phyloP scores from a whole-genome alignment of 139 green algal genomes.

The Chara braunii region DNA sequence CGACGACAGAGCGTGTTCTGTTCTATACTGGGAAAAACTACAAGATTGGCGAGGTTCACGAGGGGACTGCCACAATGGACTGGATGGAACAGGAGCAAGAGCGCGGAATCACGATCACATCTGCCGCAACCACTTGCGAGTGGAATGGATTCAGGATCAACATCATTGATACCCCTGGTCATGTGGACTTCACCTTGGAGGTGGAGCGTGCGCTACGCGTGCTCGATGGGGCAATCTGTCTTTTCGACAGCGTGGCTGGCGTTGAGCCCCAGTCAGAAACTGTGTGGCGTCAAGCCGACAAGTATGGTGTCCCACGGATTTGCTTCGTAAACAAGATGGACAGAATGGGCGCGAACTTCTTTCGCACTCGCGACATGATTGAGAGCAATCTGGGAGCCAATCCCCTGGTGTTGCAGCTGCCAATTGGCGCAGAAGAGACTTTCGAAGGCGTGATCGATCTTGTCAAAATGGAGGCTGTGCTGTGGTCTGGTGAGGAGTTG shows the following conservation, averaged over 20 bases:
- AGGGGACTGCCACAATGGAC: constrained; percentile 97
- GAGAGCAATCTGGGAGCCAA: constrained; percentile 79
- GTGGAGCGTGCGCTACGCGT: constrained; percentile 97
- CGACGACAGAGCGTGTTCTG: constrained; percentile 93
- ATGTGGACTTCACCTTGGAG: constrained; percentile 49
- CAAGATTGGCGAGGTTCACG: constrained; percentile 99
- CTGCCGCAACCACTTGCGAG: constrained; percentile 89
- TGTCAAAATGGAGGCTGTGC: constrained; percentile 90
- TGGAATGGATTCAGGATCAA: constrained; percentile 97
- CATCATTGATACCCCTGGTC: constrained; percentile 95
- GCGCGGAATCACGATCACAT: constrained; percentile 98
- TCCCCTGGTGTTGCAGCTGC: constrained; percentile 67
- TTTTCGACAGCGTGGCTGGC: constrained; percentile 93
- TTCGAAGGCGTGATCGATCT: constrained; percentile 94
- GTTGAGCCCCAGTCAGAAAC: constrained; percentile 92
- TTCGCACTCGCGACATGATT: constrained; percentile 65
- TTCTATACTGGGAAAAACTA: constrained; percentile 98
- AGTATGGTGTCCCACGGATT: constrained; percentile 91
- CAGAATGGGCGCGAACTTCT: constrained; percentile 96
- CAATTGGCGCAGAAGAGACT: constrained; percentile 84
- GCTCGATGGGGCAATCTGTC: constrained; percentile 89
- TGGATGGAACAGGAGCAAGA: constrained; percentile 86
- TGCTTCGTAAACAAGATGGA: constrained; percentile 99
- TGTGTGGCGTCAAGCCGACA: constrained; percentile 98
- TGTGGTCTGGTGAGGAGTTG: constrained; percentile 90